A percentile compares a stretch with the other conserved stretches of the same genome.
These are phyloP conservation scores for Gaultheria prostrata DNA, from an alignment of 148 eudicot species.

Conservation along the genomic window DNA sequence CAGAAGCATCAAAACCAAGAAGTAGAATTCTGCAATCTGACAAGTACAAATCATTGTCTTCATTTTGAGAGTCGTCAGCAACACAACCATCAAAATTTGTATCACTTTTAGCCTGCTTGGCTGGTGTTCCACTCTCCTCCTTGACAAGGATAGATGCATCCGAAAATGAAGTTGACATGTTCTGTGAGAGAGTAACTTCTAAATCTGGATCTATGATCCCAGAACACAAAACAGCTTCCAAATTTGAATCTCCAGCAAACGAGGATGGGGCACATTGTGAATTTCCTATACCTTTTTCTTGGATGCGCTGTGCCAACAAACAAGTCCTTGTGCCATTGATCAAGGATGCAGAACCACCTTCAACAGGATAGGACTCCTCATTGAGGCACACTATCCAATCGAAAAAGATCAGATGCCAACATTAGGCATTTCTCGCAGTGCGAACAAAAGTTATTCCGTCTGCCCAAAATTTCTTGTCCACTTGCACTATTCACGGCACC, in stretches of 20 bases:
- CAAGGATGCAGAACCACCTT: constrained; percentile 40
- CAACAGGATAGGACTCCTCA: constrained; percentile 83
- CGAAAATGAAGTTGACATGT: constrained; percentile 33
- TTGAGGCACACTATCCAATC: constrained; percentile 64
- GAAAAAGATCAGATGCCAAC: constrained; percentile 22
- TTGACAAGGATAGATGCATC: constrained; percentile 33
- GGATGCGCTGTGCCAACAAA: constrained; percentile 38
- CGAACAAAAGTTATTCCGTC: constrained; percentile 1
- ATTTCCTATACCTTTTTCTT: constrained; percentile 41
- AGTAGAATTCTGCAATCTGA: constrained; percentile 82
- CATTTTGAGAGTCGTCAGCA: constrained; percentile 85
- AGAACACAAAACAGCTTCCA: constrained; percentile 40
- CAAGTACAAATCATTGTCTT: constrained; percentile 82
- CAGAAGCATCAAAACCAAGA: constrained; percentile 75
- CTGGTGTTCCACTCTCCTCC: constrained; percentile 32
- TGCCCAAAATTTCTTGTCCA: too few species aligned
- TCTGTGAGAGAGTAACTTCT: constrained; percentile 57
- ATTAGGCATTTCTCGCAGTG: constrained; percentile 4
- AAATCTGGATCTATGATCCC: constrained; percentile 45
- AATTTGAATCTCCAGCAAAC: constrained; percentile 45
- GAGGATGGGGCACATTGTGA: constrained; percentile 42
- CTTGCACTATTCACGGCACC: too few species aligned
- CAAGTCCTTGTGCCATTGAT: constrained; percentile 35
- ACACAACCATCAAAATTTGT: constrained; percentile 49
- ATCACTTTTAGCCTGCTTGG: constrained; percentile 33